These are phyloP conservation scores for Phyllostachys edulis DNA, from an alignment of 176 grass and related monocot genomes.

Conservation along the genomic window DNA sequence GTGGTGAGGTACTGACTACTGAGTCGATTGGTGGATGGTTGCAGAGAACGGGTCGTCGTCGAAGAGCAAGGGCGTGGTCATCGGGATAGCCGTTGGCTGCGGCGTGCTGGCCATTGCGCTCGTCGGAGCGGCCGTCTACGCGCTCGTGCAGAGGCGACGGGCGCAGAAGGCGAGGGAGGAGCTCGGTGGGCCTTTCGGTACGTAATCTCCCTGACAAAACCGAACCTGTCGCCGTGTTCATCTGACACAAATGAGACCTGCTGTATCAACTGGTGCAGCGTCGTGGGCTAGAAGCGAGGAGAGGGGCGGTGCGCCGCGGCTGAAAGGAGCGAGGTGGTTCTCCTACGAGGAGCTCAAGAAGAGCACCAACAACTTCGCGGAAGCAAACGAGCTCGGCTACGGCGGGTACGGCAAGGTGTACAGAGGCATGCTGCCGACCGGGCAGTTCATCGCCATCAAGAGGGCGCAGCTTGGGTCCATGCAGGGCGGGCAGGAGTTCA, in stretches of 20 bases:
- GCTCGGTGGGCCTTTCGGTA: slow-evolving; percentile 84
- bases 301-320: slow-evolving; percentile 60
- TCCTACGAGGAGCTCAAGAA: slow-evolving; percentile 75
- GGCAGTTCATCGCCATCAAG: slow-evolving; percentile 87
- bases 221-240: background rate
- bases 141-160: slow-evolving; percentile 53
- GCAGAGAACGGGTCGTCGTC: slow-evolving; percentile 42
- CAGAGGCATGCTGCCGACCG: slow-evolving; percentile 65
- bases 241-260: background rate
- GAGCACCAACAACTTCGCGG: slow-evolving; percentile 81
- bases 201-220: background rate
- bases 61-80: slow-evolving; percentile 55
- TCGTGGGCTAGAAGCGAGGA: slow-evolving; percentile 71
- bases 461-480: slow-evolving; percentile 73
- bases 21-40: background rate
- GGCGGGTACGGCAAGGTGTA: slow-evolving; percentile 97
- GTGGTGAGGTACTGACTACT: slow-evolving; percentile 9
- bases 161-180: slow-evolving; percentile 72
- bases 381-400: slow-evolving; percentile 72
- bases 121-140: slow-evolving; percentile 56
- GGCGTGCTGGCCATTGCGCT: slow-evolving; percentile 67
- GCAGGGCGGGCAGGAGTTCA: slow-evolving; percentile 93
- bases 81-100: slow-evolving; percentile 78
- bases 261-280: slow-evolving; percentile 36
- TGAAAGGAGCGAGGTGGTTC: slow-evolving; percentile 95